Evolutionary conservation across 2,329 filamentous ascomycete species (phyloP).

Genomic region (Aspergillus uvarum): DNA sequence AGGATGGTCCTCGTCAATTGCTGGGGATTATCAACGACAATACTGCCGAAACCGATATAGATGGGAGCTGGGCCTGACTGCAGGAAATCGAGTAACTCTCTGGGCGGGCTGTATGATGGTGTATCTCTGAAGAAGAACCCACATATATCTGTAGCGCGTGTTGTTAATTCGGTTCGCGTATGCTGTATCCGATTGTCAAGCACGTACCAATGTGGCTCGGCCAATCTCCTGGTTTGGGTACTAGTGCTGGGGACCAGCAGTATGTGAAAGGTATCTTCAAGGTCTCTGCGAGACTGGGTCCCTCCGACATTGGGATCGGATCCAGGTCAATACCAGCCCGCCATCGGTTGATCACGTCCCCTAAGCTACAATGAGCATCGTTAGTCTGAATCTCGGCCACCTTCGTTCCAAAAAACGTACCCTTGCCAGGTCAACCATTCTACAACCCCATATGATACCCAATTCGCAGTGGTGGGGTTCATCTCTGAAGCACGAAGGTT

Average conservation of each 20-base stretch:
- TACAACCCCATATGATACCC: slow-evolving; percentile 49
- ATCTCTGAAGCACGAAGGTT: slow-evolving; percentile 43
- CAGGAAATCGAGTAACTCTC: slow-evolving; percentile 47
- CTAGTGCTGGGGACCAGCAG: slow-evolving; percentile 46
- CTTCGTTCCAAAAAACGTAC: slow-evolving; percentile 21
- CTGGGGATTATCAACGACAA: slow-evolving; percentile 54
- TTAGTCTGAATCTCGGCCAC: neutral
- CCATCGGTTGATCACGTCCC: slow-evolving; percentile 50
- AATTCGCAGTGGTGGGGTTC: slow-evolving; percentile 43
- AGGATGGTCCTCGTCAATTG: slow-evolving; percentile 48
- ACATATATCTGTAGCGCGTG: slow-evolving; percentile 34
- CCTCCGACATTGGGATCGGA: slow-evolving; percentile 37
- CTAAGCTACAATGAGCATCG: slow-evolving; percentile 29
- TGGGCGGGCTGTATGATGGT: slow-evolving; percentile 41
- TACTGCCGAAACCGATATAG: slow-evolving; percentile 59
- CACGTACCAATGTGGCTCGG: slow-evolving; percentile 35
- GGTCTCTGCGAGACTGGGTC: slow-evolving; percentile 36
- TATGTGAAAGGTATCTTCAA: slow-evolving; percentile 47
- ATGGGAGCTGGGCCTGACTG: slow-evolving; percentile 49
- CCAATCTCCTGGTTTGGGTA: slow-evolving; percentile 46
- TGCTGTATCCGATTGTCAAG: too few relatives aligned
- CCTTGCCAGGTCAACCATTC: slow-evolving; percentile 54
- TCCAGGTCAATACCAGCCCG: slow-evolving; percentile 43
- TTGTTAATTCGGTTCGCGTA: neutral
- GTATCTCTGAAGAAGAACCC: slow-evolving; percentile 49